These are phyloP conservation scores for Barnettozyma californica DNA, from an alignment of 805 yeast species.

Conservation along the genomic window DNA sequence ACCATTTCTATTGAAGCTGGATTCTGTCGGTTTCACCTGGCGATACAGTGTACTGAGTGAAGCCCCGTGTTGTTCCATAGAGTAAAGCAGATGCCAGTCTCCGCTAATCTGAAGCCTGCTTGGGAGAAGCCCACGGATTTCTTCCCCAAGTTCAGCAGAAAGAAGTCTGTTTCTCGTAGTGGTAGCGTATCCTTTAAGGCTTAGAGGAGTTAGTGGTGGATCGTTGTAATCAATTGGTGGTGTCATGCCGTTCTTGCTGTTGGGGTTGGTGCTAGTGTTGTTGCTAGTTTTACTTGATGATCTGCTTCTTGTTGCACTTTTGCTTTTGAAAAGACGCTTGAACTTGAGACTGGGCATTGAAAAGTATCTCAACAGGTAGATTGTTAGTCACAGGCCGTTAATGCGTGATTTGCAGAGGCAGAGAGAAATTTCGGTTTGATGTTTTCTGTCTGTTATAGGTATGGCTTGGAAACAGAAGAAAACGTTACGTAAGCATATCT, in stretches of 20 bases:
- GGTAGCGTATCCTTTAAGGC: constrained; percentile 53
- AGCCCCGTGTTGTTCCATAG: constrained; percentile 91
- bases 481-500: background rate
- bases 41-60: constrained; percentile 75
- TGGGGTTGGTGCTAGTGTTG: background rate
- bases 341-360: background rate
- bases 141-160: constrained; percentile 60
- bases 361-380: background rate
- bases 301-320: background rate
- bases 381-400: no score
- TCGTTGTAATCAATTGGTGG: background rate
- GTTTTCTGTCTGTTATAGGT: background rate
- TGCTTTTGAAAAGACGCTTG: constrained; percentile 1
- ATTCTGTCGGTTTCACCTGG: constrained; percentile 39
- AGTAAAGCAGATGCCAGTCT: constrained; percentile 72
- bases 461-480: background rate
- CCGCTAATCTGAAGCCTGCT: constrained; percentile 72
- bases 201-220: constrained; percentile 50
- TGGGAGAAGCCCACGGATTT: constrained; percentile 69
- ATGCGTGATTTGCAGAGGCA: background rate
- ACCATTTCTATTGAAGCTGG: constrained; percentile 47
- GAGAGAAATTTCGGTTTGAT: background rate
- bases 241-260: background rate
- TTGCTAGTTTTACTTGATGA: background rate
- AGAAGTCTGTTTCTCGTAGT: constrained; percentile 57